phyloP scores from a whole-genome alignment of 306 rosid species.

The Leucaena leucocephala region DNA sequence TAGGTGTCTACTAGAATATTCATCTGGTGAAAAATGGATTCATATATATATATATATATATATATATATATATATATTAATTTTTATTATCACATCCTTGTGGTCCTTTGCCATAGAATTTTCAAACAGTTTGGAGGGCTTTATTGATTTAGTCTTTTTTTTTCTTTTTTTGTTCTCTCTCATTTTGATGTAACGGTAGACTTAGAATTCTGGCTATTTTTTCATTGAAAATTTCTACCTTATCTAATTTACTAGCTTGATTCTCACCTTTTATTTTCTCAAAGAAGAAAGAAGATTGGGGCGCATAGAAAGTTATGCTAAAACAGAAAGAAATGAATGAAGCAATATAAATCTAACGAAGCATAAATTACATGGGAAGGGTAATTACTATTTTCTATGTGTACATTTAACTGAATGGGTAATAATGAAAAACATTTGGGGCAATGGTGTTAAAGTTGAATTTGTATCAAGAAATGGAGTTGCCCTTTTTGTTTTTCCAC shows the following conservation, averaged over 20 bases:
- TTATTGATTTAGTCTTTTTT: not conserved
- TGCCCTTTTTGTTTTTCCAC: not conserved
- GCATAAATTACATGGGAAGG: not conserved
- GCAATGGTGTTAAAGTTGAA: not conserved
- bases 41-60: not conserved
- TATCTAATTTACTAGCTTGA: not conserved
- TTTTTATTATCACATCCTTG: not conserved
- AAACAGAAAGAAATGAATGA: not conserved
- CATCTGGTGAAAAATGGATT: not conserved
- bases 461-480: not conserved
- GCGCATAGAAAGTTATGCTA: not conserved
- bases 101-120: not conserved
- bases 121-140: not conserved
- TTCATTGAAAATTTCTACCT: not conserved
- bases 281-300: not conserved
- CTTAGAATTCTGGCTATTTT: not conserved
- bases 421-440: not conserved
- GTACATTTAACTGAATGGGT: not conserved
- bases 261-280: not conserved
- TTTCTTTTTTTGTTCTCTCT: not conserved
- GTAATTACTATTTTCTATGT: not conserved
- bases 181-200: not conserved
- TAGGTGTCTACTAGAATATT: not conserved
- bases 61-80: not conserved
- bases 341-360: conserved; percentile 2